A percentile compares a stretch with the other conserved stretches of the same genome.
Evolutionary conservation across 225 moss, liverwort and hornwort species (phyloP).

Genomic region (Ulota crispa): DNA sequence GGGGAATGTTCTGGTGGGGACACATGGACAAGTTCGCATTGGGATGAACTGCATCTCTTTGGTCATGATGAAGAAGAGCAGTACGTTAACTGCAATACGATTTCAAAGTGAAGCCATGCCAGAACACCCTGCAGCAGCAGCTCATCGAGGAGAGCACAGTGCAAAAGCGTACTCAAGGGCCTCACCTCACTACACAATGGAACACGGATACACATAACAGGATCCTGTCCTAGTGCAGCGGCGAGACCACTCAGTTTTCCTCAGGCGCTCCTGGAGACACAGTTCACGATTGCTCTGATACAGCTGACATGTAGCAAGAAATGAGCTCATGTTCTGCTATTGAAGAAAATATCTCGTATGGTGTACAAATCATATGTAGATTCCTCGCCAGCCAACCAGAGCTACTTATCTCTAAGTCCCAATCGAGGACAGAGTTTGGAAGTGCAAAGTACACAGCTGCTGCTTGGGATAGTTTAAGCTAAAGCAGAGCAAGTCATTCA

Average conservation of each 20-base stretch:
- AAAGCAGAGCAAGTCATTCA: background rate
- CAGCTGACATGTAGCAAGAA: background rate
- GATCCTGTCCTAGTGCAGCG: background rate
- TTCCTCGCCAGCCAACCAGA: background rate
- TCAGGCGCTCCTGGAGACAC: background rate
- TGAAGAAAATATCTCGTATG: background rate
- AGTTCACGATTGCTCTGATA: background rate
- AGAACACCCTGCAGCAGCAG: background rate
- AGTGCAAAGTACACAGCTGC: background rate
- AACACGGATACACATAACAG: background rate
- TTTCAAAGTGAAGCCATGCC: background rate
- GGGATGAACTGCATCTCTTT: background rate
- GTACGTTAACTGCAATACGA: background rate
- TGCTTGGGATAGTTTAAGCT: background rate
- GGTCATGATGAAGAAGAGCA: background rate
- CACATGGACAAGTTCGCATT: background rate
- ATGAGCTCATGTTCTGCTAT: background rate
- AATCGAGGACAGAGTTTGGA: background rate
- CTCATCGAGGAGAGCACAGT: background rate
- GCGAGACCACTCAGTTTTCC: background rate
- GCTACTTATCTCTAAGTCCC: background rate
- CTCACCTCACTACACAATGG: too few species aligned
- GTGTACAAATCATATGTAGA: background rate
- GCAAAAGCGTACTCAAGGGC: background rate
- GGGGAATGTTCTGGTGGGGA: background rate